Percentiles rank a stretch among this genome's conserved stretches.
phyloP scores from a whole-genome alignment of 768 basidiomycete genomes.

The Termitomyces titanicus region DNA sequence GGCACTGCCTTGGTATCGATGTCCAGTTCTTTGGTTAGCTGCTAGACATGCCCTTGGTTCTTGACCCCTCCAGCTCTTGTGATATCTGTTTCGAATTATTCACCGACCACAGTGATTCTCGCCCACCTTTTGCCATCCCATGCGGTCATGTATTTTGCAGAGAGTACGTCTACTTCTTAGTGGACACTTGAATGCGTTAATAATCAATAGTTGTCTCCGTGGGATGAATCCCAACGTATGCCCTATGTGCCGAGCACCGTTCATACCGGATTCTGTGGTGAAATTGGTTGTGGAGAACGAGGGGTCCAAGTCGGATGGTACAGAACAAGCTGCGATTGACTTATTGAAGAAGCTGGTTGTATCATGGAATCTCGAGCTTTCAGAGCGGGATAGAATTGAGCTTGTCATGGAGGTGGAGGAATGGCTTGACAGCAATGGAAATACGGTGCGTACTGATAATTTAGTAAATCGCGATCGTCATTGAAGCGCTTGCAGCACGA shows the following conservation, averaged over 20 bases:
- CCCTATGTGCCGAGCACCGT: conserved; percentile 13
- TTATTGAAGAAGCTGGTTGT: conserved; percentile 4
- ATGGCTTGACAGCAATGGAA: not conserved
- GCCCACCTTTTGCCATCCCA: conserved; percentile 64
- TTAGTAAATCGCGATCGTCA: too few species aligned
- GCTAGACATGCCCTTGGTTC: conserved; percentile 36
- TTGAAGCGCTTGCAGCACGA: not conserved
- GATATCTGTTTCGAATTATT: conserved; percentile 73
- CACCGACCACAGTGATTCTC: conserved; percentile 39
- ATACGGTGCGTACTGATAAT: not conserved
- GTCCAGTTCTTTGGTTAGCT: not conserved
- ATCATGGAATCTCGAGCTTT: not conserved
- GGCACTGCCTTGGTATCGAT: not conserved
- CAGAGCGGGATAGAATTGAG: not conserved
- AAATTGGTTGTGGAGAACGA: conserved; percentile 8
- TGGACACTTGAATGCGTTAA: not conserved
- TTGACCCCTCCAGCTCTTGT: conserved; percentile 68
- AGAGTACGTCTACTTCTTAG: conserved; percentile 38
- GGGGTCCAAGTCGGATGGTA: not conserved
- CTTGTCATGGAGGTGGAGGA: conserved; percentile 5
- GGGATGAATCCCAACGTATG: conserved; percentile 8
- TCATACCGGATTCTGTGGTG: not conserved
- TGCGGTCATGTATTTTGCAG: conserved; percentile 78
- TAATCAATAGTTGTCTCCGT: conserved; percentile 6
- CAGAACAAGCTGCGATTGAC: not conserved